Evolutionary conservation across 2,329 filamentous ascomycete genomes (phyloP), one percentile per base, ranked within the genome.

Genomic region (Xylariales sp.): DNA sequence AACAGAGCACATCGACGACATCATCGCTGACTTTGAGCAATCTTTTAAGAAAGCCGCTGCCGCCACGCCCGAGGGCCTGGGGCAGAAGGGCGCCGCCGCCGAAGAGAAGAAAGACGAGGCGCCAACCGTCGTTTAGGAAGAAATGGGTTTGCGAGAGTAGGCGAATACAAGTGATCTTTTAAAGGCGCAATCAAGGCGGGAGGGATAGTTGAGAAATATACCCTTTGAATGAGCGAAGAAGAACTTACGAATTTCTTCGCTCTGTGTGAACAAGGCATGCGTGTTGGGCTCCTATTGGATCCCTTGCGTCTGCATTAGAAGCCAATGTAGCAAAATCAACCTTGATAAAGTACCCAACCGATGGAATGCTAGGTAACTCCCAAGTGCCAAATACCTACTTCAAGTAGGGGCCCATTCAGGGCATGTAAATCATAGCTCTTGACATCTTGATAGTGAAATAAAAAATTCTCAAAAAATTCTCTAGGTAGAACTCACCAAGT

Each of bases 1-100:
- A 60, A 97, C 92, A 0, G 95, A 98, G 83, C 94, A 97, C 80
- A 97, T 98, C 78, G 94, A 97, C 83, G 95, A 98, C 77, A 97
- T 98, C 76, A 96, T 97, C 77, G 91, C 90, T 74, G 95, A 98
- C 81, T 97, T 98, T 78, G 91, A 95, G 80, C 94, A 97, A 84
- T 92, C 93, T 0, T 97, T 97, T 81, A 86, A 89, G 77, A 85
- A 87, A 32, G 86, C 87, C 0, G 75, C 80, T 30, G 85, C 83
- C 7, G 80, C 85, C 3, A 81, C 75, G 5, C 46, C 67, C 3
- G 46, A 39, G 6, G 69, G 39, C n/a, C 80, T 77, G 7, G 75
- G 77, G 53, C 78, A 74, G 71, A 63, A 69, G 3, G 73, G 68
- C 1, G 72, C 68, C 49, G 72, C 68, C 49, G 74, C 70, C n/a